Conservation (phyloP, 148 eudicot species). For the Fallopia convolvulus region DNA sequence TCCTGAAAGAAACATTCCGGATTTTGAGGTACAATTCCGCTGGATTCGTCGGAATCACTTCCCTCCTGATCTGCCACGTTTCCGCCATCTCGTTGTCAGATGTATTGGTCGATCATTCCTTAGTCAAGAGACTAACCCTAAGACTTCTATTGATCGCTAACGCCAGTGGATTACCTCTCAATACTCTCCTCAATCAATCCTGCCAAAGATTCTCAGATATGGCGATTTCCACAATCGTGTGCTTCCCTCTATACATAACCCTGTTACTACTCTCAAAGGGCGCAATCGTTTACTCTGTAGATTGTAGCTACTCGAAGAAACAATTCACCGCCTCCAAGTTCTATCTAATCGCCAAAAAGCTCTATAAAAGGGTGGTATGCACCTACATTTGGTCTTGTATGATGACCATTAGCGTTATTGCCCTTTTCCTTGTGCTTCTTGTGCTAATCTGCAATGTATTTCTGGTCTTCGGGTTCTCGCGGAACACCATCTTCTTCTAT, state of each 20-base stretch:
- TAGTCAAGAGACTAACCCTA: slow-evolving; percentile 52
- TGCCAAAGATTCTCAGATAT: slow-evolving; percentile 66
- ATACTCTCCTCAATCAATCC: slow-evolving; percentile 55
- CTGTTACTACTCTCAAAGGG: slow-evolving; percentile 69
- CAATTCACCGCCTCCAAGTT: slow-evolving; percentile 51
- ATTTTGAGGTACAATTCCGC: slow-evolving; percentile 62
- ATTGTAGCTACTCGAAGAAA: slow-evolving; percentile 79
- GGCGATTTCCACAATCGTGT: slow-evolving; percentile 50
- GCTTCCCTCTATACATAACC: slow-evolving; percentile 69
- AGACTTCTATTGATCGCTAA: slow-evolving; percentile 58
- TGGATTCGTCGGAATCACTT: slow-evolving; percentile 58
- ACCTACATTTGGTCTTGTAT: slow-evolving; percentile 66
- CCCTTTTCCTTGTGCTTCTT: slow-evolving; percentile 55
- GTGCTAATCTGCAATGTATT: slow-evolving; percentile 49
- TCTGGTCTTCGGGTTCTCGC: slow-evolving; percentile 38
- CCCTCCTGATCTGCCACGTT: slow-evolving; percentile 75
- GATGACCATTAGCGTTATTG: slow-evolving; percentile 51
- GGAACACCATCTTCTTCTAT: slow-evolving; percentile 44
- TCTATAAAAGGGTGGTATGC: slow-evolving; percentile 56
- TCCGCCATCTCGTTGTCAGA: slow-evolving; percentile 63
- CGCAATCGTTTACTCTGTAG: slow-evolving; percentile 80
- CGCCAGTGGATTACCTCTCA: slow-evolving; percentile 72
- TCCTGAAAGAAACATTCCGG: slow-evolving; percentile 71
- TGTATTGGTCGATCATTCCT: slow-evolving; percentile 53
- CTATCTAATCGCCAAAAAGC: slow-evolving; percentile 39